Conservation (phyloP, 1,284 basidiomycete species). For the Ustilago hordei region DNA sequence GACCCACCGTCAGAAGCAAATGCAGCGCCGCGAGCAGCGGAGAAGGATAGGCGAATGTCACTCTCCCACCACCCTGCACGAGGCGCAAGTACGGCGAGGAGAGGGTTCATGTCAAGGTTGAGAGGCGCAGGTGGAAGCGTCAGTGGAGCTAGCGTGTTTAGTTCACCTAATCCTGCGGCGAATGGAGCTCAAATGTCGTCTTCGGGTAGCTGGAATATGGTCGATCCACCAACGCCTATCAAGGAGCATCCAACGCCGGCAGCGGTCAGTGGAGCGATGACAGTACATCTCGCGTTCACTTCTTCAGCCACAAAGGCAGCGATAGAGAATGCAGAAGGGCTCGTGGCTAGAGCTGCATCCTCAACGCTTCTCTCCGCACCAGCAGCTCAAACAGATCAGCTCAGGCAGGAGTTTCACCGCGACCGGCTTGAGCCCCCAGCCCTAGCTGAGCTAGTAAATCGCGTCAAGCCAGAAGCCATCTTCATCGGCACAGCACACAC, state of each 20-base stretch:
- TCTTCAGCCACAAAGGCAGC: constrained; percentile 8
- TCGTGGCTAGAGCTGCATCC: constrained; percentile 12
- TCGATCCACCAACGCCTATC: constrained; percentile 24
- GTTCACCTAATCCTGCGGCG: constrained; percentile 3
- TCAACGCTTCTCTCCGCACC: not conserved
- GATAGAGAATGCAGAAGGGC: constrained; percentile 6
- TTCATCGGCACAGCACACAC: constrained; percentile 29
- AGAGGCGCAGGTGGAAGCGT: constrained; percentile 29
- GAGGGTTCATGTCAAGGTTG: constrained; percentile 42
- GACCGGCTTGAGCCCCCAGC: constrained; percentile 12
- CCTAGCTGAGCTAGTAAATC: constrained; percentile 1
- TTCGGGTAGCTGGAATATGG: constrained; percentile 39
- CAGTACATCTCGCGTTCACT: constrained; percentile 27
- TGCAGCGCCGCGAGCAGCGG: not conserved
- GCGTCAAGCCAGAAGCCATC: constrained; percentile 15
- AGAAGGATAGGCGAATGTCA: constrained; percentile 36
- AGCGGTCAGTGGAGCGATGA: not conserved
- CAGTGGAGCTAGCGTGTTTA: constrained; percentile 14
- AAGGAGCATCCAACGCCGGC: constrained; percentile 5
- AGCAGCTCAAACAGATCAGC: not conserved
- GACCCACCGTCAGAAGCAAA: not conserved
- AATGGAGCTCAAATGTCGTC: constrained; percentile 15
- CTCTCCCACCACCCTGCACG: constrained; percentile 6
- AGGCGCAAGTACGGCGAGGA: constrained; percentile 15
- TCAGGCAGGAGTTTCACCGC: constrained; percentile 12